Evolutionary conservation across 2,329 filamentous ascomycete genomes (phyloP), one percentile per base, ranked within the genome.

Genomic region (Pezicula neosporulosa): DNA sequence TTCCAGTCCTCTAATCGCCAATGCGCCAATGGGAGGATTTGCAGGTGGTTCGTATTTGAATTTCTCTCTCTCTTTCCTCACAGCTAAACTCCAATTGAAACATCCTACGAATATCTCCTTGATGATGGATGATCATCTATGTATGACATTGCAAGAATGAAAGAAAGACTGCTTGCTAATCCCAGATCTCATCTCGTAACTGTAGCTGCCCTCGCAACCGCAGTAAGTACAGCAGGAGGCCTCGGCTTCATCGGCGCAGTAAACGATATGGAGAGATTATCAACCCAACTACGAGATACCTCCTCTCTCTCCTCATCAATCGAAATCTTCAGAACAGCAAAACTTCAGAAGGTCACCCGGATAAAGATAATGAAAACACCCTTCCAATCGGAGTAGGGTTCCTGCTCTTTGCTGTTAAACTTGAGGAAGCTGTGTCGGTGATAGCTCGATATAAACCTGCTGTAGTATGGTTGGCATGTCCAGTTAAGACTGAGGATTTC

Each of bases 11-110:
- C 66, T 87, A 16, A 73, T 89, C 21, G 72, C 78, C 43, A 72
- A 74, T 33, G 85, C 83, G 1, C 86, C 86, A 0, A 89, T 90
- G 86, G 78, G 82, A 43, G 73, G 82, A 38, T 80, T 88, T 77
- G 58, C 73, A 68, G 59, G 77, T 3, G 24, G 24, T 24, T 24
- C 24, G 24, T 24, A 24, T 24, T 24, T 24, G 2, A 6, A 24
- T 24, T 24, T 24, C n/a, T n/a, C n/a, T 24, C 24, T 24, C 24
- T 24, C 1, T 24, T 24, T 24, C 5, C 24, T 24, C 24, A 24
- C 24, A 5, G 5, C 21, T 24, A 6, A 24, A 24, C 6, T 24
- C 21, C 6, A 24, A 6, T 24, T 6, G n/a, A 24, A 24, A 24
- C 21, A 24, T 24, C 21, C 21, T 24, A 3, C 21, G n/a, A n/a